A percentile compares a stretch with the other conserved stretches of the same genome.
phyloP scores from a whole-genome alignment of 164 flowering plant genomes.

The Malania oleifera region DNA sequence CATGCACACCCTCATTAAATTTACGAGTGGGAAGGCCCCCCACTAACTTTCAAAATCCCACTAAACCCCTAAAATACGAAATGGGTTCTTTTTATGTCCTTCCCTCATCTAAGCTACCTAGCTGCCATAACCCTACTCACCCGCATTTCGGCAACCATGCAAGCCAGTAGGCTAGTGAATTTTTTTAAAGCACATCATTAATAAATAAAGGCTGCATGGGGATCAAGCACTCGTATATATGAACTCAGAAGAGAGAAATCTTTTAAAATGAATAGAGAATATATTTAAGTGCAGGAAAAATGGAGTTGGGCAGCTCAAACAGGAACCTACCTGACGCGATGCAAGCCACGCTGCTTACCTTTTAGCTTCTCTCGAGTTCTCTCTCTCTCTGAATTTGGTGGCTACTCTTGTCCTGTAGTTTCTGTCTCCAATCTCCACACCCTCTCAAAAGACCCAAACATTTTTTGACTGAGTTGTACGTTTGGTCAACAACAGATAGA shows the following conservation, averaged over 20 bases:
- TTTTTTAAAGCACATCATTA: too few species aligned
- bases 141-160: too few species aligned
- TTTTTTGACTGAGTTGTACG: slow-evolving; percentile 14
- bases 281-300: background rate
- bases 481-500: slow-evolving; percentile 36
- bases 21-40: too few species aligned
- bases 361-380: slow-evolving; percentile 24
- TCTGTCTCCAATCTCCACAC: slow-evolving; percentile 25
- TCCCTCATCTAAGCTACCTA: too few species aligned
- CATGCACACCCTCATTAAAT: too few species aligned
- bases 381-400: slow-evolving; percentile 29
- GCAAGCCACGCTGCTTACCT: slow-evolving; percentile 26
- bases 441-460: slow-evolving; percentile 32
- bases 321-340: slow-evolving; percentile 21
- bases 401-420: slow-evolving; percentile 27
- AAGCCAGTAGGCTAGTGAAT: too few species aligned
- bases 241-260: too few species aligned
- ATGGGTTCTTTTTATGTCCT: slow-evolving; percentile 9
- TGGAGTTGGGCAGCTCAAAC: slow-evolving; percentile 14
- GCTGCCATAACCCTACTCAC: too few species aligned
- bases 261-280: background rate
- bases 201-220: too few species aligned
- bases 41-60: too few species aligned
- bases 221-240: too few species aligned
- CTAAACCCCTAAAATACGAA: slow-evolving; percentile 1